Evolutionary conservation across 805 yeast genomes (phyloP).

Genomic region (Ogataea polymorpha): DNA sequence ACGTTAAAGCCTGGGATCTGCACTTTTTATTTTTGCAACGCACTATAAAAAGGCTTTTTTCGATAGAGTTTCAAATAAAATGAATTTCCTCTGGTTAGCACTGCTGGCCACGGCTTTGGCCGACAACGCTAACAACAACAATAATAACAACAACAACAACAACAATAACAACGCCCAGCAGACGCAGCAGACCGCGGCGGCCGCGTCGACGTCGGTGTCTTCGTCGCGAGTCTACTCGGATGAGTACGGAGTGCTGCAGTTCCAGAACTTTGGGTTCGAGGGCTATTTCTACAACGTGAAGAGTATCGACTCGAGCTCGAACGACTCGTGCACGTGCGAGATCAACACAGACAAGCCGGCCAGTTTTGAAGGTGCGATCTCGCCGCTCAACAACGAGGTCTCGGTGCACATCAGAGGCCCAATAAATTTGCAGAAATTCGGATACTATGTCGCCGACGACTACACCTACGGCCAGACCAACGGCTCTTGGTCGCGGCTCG

Average conservation of each 20-base stretch:
- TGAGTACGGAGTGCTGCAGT: constrained; percentile 42
- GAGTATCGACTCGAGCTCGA: constrained; percentile 38
- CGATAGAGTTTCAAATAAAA: not conserved
- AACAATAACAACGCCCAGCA: not conserved
- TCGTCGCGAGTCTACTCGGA: constrained; percentile 21
- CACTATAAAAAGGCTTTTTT: too few relatives aligned
- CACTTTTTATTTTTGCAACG: not conserved
- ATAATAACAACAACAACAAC: not conserved
- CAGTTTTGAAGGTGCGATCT: constrained; percentile 52
- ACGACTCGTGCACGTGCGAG: constrained; percentile 47
- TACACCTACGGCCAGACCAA: constrained; percentile 38
- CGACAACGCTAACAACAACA: not conserved
- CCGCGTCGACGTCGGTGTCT: constrained; percentile 12
- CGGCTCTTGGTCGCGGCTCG: constrained; percentile 54
- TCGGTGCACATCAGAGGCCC: constrained; percentile 84
- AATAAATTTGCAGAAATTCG: constrained; percentile 55
- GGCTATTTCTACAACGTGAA: constrained; percentile 52
- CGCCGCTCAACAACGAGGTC: constrained; percentile 67
- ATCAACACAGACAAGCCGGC: constrained; percentile 32
- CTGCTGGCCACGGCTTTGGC: not conserved
- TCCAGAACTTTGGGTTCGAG: constrained; percentile 51
- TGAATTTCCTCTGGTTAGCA: constrained; percentile 1
- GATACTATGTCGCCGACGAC: constrained; percentile 49
- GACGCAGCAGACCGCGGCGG: not conserved
- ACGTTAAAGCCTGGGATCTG: not conserved